Percentiles rank a stretch among this genome's conserved stretches.
Evolutionary conservation across 2,329 filamentous ascomycete genomes (phyloP).

Genomic region (Penicillium sp.): DNA sequence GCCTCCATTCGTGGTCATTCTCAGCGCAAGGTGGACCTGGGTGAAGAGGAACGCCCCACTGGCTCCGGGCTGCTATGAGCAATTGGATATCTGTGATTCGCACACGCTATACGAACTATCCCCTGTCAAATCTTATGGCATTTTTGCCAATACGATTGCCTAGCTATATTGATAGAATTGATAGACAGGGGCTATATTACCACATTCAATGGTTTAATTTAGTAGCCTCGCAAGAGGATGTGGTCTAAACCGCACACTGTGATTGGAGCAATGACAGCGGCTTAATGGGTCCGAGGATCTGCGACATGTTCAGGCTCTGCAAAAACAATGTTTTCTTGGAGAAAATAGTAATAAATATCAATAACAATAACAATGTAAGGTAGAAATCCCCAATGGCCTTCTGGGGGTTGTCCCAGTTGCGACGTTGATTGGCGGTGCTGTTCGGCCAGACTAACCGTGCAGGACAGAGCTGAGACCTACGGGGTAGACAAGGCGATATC

Average conservation of each 20-base stretch:
- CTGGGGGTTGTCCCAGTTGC: neutral
- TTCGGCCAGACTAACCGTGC: slow-evolving; percentile 14
- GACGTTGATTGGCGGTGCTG: slow-evolving; percentile 16
- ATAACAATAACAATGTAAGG: neutral
- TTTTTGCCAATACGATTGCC: neutral
- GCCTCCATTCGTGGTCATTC: slow-evolving; percentile 1
- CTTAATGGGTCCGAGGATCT: neutral
- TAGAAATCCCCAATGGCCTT: neutral
- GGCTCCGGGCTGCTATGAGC: neutral
- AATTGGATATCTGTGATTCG: slow-evolving; percentile 16
- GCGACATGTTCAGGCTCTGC: slow-evolving; percentile 1
- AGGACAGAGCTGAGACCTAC: slow-evolving; percentile 8
- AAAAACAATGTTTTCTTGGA: neutral
- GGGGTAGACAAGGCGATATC: neutral
- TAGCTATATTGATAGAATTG: neutral
- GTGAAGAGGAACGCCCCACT: slow-evolving; percentile 16
- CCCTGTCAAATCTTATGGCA: slow-evolving; percentile 6
- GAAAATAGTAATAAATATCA: neutral
- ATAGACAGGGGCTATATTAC: neutral
- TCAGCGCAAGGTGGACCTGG: slow-evolving; percentile 7
- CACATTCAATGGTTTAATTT: neutral
- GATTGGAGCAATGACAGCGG: slow-evolving; percentile 8
- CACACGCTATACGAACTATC: slow-evolving; percentile 4
- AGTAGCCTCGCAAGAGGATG: neutral
- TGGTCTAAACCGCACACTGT: neutral